Conservation (phyloP, 2,329 filamentous ascomycete species). For the Ophiostoma perfectum region DNA sequence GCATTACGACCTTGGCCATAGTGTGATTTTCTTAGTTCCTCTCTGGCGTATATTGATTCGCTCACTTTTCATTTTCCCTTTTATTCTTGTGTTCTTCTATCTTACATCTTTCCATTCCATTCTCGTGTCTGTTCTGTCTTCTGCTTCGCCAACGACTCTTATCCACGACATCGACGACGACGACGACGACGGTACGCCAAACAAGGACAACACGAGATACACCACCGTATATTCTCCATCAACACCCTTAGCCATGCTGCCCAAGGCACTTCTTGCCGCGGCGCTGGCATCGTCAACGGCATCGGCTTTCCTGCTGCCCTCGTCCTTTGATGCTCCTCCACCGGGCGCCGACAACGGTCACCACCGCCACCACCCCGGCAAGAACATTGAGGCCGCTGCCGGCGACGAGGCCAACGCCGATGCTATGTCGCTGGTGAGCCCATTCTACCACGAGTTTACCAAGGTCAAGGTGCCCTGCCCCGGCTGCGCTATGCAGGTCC, state of each 20-base stretch:
- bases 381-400: not conserved
- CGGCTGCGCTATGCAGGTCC: slow-evolving; percentile 44
- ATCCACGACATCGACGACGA: not conserved
- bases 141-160: not conserved
- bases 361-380: slow-evolving; percentile 7
- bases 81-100: not conserved
- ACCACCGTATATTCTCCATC: not conserved
- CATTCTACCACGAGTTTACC: slow-evolving; percentile 38
- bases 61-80: not conserved
- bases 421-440: slow-evolving; percentile 34
- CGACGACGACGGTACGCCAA: not conserved
- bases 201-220: not conserved
- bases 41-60: not conserved
- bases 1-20: slow-evolving; percentile 1
- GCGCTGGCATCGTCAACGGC: slow-evolving; percentile 37
- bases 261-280: slow-evolving; percentile 43
- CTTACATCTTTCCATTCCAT: not conserved
- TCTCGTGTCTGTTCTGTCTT: not conserved
- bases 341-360: not conserved
- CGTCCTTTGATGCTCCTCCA: slow-evolving; percentile 38
- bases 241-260: slow-evolving; percentile 29
- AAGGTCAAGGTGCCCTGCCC: slow-evolving; percentile 45
- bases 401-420: not conserved
- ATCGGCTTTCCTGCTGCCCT: slow-evolving; percentile 50
- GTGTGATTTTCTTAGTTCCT: not conserved